Conservation (phyloP, 2,329 filamentous ascomycete genomes). For the Fusarium camptoceras region DNA sequence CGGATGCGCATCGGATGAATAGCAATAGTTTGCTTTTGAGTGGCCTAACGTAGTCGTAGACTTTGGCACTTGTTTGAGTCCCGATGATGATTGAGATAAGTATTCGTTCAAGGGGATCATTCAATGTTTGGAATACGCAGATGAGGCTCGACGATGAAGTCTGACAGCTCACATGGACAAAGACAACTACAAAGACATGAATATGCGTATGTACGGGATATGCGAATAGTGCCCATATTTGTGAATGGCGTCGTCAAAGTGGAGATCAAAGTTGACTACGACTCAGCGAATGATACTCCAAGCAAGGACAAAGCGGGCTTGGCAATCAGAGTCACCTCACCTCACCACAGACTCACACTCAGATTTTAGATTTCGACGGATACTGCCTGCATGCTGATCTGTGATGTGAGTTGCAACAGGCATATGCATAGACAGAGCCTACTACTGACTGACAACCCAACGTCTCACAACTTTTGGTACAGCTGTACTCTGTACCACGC, state of each 20-base stretch:
- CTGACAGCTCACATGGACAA: conserved; percentile 28
- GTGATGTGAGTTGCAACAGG: not conserved
- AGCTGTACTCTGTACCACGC: conserved; percentile 30
- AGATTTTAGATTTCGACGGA: conserved; percentile 17
- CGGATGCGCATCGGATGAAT: conserved; percentile 22
- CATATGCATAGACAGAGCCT: not conserved
- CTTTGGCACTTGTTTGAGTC: conserved; percentile 19
- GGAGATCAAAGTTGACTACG: conserved; percentile 13
- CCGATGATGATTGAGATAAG: conserved; percentile 25
- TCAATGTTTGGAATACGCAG: conserved; percentile 24
- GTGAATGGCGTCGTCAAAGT: conserved; percentile 32
- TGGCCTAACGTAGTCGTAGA: not conserved
- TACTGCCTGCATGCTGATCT: conserved; percentile 11
- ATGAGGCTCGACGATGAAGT: conserved; percentile 31
- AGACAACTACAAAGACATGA: conserved; percentile 10
- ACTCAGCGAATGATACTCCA: conserved; percentile 16
- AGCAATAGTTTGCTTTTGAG: conserved; percentile 7
- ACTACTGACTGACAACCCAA: conserved; percentile 25
- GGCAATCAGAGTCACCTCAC: conserved; percentile 11
- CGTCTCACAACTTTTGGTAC: conserved; percentile 40
- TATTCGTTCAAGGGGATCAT: conserved; percentile 22
- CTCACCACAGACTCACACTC: not conserved
- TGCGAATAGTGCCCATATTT: conserved; percentile 39
- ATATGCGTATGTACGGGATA: conserved; percentile 15
- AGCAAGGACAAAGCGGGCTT: conserved; percentile 17